Evolutionary conservation across 2,329 filamentous ascomycete genomes (phyloP), one percentile per base, ranked within the genome.

Genomic region (Emericellopsis cladophorae): DNA sequence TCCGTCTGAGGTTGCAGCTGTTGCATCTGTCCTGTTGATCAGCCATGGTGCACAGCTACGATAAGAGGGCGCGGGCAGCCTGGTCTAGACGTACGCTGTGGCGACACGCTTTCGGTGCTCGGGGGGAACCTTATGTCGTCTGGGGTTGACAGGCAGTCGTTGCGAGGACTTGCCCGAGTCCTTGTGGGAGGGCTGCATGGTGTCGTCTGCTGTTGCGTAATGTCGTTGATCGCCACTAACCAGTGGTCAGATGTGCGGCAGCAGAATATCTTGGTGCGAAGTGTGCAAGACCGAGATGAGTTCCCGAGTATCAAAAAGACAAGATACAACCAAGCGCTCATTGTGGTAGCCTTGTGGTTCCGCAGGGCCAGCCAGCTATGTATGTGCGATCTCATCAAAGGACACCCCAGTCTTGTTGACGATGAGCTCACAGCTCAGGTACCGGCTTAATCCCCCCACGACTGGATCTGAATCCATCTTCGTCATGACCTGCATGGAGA

Each of bases 1-100:
- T 66, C 43, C 69, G 63, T 36, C 68, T 64, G 36, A 70, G 51
- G 54, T 73, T 73, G 56, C 69, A 73, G 51, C 56, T 64, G 49
- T 73, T 72, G 58, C 69, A 72, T 43, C 68, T 72, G 44, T 15
- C 22, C n/a, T 29, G 26, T 4, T 9, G 8, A 12, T 29, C 12
- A 44, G n/a, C 18, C 12, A 33, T 18, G 15, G 38, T 36, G 22
- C 8, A 12, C 34, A 9, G 33, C 29, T 16, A 39, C 24, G 22
- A 35, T 34, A 42, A 40, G 36, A 14, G 21, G 14, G 22, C 22
- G 12, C 31, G 15, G 15, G 31, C 12, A 15, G 36, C 6, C n/a
- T 16, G 36, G 24, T 22, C 22, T 15, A 8, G 12, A 62, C 66
- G 62, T 55, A 71, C 68, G 68, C 68, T 42, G 64, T 68, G 14